Evolutionary conservation across 345 rosid species (phyloP), one percentile per base, ranked within the genome.

Genomic region (Chamaenerion angustifolium): DNA sequence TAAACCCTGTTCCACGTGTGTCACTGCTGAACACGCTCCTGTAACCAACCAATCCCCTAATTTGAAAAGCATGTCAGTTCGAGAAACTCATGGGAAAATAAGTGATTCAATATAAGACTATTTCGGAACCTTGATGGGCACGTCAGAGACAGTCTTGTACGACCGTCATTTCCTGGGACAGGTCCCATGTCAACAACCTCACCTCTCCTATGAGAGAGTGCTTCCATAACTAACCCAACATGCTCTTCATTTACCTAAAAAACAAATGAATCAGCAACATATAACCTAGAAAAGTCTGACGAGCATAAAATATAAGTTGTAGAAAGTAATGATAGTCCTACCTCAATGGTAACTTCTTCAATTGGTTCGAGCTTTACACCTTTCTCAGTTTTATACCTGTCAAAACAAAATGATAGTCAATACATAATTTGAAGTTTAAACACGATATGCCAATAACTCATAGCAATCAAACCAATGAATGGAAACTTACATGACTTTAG

Each of bases 21-120:
- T 77, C 93, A 59, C 96, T 87, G 79, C 95, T 92, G 78, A 92
- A 92, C 66, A 92, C 88, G 72, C 95, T 84, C 69, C 95, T 80
- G 76, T 92, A 92, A 59, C 98, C 98, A 52, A 92, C 98, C 62
- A 92, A 73, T 51, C 98, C 98, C 75, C 98, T 87, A 74, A 25
- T 56, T 55, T 48, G 44, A 25, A 45, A 17, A 40, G 45, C 10
- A 31, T 35, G 37, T 16, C 18, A 6, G 8, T 19, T 3, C 16
- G 12, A 48, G 8, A 90, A 95, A 95, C 82, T 53, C 96, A 87
- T 57, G 98, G 98, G 52, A 95, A 87, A 57, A 85, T 92, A 69
- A 87, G 58, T 55, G 85, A 74, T 68, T 31, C 37, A 31, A 31
- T 8, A 31, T 31, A 23, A 23, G 37, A 31, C 37, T 31, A 3